phyloP scores from a whole-genome alignment of 768 basidiomycete genomes.

The Pleurotus djamor region DNA sequence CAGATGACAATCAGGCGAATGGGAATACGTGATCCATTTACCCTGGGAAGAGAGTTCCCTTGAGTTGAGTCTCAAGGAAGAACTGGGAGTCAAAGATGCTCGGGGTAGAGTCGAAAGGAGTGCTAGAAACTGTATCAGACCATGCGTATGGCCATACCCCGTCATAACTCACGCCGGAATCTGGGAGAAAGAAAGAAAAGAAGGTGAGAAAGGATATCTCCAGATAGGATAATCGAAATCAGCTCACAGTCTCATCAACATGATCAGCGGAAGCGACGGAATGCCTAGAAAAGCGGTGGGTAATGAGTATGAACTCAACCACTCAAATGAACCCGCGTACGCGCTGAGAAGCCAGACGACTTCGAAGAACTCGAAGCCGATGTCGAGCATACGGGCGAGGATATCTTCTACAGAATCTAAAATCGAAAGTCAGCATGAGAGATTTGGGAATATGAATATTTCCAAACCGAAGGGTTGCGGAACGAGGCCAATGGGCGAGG shows the following conservation, averaged over 20 bases:
- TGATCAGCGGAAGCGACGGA: slow-evolving; percentile 15
- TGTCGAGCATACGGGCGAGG: slow-evolving; percentile 10
- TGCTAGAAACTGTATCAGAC: slow-evolving; percentile 16
- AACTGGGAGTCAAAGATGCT: slow-evolving; percentile 40
- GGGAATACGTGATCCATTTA: no score
- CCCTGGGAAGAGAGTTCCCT: slow-evolving; percentile 39
- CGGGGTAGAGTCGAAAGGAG: slow-evolving; percentile 47
- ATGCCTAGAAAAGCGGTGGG: slow-evolving; percentile 6
- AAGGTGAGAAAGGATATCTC: neutral
- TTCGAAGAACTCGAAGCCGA: slow-evolving; percentile 9
- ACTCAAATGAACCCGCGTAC: neutral
- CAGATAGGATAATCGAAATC: neutral
- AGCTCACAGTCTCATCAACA: slow-evolving; percentile 13
- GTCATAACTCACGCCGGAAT: slow-evolving; percentile 10
- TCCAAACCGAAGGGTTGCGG: slow-evolving; percentile 17
- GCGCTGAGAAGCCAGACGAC: slow-evolving; percentile 16
- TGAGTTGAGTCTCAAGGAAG: slow-evolving; percentile 42
- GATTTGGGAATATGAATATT: neutral
- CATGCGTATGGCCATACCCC: no score
- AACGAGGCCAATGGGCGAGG: slow-evolving; percentile 14
- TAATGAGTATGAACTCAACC: neutral
- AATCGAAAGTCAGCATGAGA: no score
- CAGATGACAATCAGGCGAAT: no score
- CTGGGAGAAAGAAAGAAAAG: neutral
- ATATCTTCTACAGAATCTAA: slow-evolving; percentile 14